Percentiles rank a stretch among this genome's conserved stretches.
phyloP scores from a whole-genome alignment of 1,139 yeast species.

The Keqinozyma sinolaborantium region DNA sequence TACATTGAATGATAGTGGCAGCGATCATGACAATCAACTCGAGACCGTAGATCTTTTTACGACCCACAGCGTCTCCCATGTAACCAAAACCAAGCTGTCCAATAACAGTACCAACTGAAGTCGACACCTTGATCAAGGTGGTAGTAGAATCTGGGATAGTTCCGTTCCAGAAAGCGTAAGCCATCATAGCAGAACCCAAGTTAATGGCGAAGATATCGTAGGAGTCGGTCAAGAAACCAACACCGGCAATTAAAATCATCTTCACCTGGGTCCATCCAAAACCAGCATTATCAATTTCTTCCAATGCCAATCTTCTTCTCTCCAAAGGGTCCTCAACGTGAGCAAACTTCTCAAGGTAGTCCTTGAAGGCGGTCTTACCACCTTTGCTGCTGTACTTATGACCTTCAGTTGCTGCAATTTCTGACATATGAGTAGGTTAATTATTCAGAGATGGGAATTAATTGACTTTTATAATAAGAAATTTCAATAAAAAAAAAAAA shows the following conservation, averaged over 20 bases:
- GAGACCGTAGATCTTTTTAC: conserved; percentile 83
- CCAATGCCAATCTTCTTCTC: conserved; percentile 85
- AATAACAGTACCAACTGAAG: conserved; percentile 90
- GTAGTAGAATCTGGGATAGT: conserved; percentile 63
- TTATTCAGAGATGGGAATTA: neutral
- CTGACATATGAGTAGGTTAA: conserved; percentile 2
- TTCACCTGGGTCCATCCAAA: conserved; percentile 89
- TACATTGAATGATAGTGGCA: conserved; percentile 77
- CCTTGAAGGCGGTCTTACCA: conserved; percentile 91
- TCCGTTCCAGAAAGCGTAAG: conserved; percentile 66
- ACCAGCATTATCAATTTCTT: conserved; percentile 78
- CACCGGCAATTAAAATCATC: conserved; percentile 89
- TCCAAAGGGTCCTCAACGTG: conserved; percentile 85
- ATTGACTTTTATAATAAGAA: neutral
- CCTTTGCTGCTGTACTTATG: conserved; percentile 36
- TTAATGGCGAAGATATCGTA: conserved; percentile 90
- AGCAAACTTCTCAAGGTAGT: conserved; percentile 76
- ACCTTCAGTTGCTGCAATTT: conserved; percentile 9
- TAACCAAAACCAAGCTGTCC: conserved; percentile 89
- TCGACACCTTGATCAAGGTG: conserved; percentile 79
- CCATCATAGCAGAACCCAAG: conserved; percentile 72
- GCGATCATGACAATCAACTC: conserved; percentile 81
- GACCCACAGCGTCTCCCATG: conserved; percentile 80
- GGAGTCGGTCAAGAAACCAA: conserved; percentile 89
- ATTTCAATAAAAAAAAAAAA: no score